Conservation (phyloP, 169 alveolate genomes). For the Plasmodium relictum region DNA sequence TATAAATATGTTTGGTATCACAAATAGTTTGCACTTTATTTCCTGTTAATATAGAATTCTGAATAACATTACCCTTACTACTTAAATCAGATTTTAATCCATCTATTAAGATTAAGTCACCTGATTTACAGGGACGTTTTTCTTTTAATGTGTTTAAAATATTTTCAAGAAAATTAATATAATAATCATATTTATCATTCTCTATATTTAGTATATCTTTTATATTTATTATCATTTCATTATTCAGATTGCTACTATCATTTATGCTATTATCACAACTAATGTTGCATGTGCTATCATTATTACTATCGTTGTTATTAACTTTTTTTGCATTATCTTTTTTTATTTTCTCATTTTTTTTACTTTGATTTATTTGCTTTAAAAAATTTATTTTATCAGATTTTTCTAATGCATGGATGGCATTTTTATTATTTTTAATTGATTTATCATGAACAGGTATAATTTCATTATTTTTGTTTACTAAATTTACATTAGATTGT, state of each 20-base stretch:
- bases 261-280: background rate
- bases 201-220: constrained; percentile 29
- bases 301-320: background rate
- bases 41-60: too few relatives aligned
- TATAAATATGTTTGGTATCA: too few relatives aligned
- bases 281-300: too few relatives aligned
- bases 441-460: too few relatives aligned
- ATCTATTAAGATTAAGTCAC: background rate
- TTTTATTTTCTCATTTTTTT: background rate
- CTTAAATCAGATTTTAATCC: background rate
- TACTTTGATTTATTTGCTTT: too few relatives aligned
- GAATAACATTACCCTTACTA: too few relatives aligned
- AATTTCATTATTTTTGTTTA: too few relatives aligned
- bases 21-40: too few relatives aligned
- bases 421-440: too few relatives aligned
- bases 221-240: constrained; percentile 38
- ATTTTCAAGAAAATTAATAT: constrained; percentile 48
- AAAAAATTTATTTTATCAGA: too few relatives aligned
- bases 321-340: constrained; percentile 9
- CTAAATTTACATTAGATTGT: too few relatives aligned
- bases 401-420: too few relatives aligned
- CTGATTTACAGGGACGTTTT: constrained; percentile 19
- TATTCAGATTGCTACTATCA: background rate
- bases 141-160: constrained; percentile 45
- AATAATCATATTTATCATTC: constrained; percentile 67